Conservation (phyloP, 1,139 yeast genomes). For the Zygosaccharomyces pseudobailii region DNA sequence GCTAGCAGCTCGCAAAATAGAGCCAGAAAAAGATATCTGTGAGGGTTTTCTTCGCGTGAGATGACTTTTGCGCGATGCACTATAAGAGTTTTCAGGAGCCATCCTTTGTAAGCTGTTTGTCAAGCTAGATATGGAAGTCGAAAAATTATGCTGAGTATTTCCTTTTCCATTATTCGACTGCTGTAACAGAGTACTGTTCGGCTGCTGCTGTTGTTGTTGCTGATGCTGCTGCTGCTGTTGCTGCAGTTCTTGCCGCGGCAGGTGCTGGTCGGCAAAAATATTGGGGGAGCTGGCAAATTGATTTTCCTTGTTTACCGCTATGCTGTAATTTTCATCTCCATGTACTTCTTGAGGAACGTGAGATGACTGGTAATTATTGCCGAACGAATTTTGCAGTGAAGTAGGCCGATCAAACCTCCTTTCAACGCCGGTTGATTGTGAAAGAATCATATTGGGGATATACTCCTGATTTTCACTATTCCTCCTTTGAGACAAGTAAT, state of each 20-base stretch:
- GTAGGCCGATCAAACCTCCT: constrained; percentile 36
- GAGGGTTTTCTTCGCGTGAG: constrained; percentile 14
- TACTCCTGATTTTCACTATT: constrained; percentile 29
- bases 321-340: not conserved
- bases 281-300: not conserved
- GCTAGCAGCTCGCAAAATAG: constrained; percentile 5
- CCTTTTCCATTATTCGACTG: not conserved
- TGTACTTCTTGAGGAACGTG: not conserved
- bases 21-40: constrained; percentile 10
- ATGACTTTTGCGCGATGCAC: constrained; percentile 14
- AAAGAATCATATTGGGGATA: constrained; percentile 40
- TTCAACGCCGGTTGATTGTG: constrained; percentile 49
- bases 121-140: constrained; percentile 31
- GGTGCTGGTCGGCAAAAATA: not conserved
- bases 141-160: constrained; percentile 16
- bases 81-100: constrained; percentile 14
- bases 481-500: constrained; percentile 4
- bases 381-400: constrained; percentile 31
- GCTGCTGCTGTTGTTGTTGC: not conserved
- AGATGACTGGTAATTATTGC: constrained; percentile 10
- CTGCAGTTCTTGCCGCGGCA: not conserved
- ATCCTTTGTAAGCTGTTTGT: constrained; percentile 28
- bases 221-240: not conserved
- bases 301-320: not conserved
- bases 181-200: not conserved